Base-by-base conservation (phyloP, 345 rosid species). In the Ricinus communis region DNA sequence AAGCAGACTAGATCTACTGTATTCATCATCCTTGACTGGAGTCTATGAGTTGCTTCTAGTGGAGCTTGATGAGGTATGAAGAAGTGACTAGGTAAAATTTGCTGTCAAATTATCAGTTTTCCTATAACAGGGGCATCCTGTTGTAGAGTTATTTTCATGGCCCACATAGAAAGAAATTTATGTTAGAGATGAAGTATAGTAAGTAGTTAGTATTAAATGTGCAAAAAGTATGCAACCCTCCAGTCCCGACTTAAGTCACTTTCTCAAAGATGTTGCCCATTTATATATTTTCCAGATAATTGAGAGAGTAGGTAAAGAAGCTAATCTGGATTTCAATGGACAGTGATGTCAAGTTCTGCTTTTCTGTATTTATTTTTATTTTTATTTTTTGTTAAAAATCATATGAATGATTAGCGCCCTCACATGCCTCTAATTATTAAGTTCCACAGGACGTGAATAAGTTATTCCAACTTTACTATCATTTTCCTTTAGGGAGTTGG, bases 261-360 rank as follows among this genome's bases (percentile, higher is more conserved):
- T 60, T 45, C 58, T 13, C 3, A 27, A 68, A 40, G 59, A 31
- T 21, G 31, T n/a, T n/a, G n/a, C n/a, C n/a, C n/a, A n/a, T n/a
- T n/a, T n/a, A n/a, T n/a, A n/a, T n/a, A n/a, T n/a, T n/a, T n/a
- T n/a, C n/a, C n/a, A 8, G 47, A 12, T 8, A 43, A 8, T 43
- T 43, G 47, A 12, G 21, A 21, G 63, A 56, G 69, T 16, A 38
- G 76, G 12, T 53, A 60, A 65, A 72, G 33, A 41, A 64, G 69
- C 69, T 43, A 25, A 40, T 49, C 61, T 33, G 15, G 8, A 27
- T 13, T 19, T 31, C 24, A 25, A 22, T 58, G 33, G 43, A 69
- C 53, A 68, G 18, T 69, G 70, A 80, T 64, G 77, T 65, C 77
- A 57, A 59, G 45, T 46, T 65, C 0, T 15, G 47, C 18, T 25